These are phyloP conservation scores for Mycoemilia scoparia DNA, from an alignment of 192 early-diverging fungal species.

Conservation along the genomic window DNA sequence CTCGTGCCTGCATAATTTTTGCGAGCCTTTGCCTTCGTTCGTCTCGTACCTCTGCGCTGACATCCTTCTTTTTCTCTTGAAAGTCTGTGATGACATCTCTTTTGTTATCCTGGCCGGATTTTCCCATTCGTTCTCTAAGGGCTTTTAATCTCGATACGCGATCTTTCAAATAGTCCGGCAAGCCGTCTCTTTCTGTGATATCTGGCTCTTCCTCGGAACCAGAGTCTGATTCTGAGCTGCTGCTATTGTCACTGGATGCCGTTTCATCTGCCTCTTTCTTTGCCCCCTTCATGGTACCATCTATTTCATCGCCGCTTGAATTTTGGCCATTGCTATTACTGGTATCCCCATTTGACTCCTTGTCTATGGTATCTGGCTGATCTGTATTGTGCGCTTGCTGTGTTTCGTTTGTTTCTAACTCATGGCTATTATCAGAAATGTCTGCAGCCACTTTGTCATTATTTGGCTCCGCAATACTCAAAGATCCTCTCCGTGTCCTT, in stretches of 20 bases:
- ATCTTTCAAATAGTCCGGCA: conserved; percentile 10
- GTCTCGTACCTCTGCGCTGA: conserved; percentile 34
- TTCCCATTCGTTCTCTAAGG: conserved; percentile 8
- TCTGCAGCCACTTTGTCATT: no score
- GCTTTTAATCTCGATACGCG: conserved; percentile 11
- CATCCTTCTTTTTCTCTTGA: conserved; percentile 51
- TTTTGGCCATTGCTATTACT: no score
- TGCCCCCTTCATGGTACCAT: no score
- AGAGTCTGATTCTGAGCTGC: conserved; percentile 1
- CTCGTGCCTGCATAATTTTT: conserved; percentile 38
- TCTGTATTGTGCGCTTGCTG: no score
- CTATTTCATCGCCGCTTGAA: no score
- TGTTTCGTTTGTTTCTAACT: no score
- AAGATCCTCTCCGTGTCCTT: no score
- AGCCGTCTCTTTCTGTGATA: conserved; percentile 15
- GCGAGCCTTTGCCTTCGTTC: conserved; percentile 58
- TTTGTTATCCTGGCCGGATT: conserved; percentile 40
- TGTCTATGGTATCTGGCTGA: no score
- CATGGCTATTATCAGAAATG: no score
- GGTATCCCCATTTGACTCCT: no score
- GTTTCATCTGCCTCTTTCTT: conserved; percentile 1
- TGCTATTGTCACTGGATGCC: conserved; percentile 5
- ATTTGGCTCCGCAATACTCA: no score
- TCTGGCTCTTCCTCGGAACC: conserved; percentile 5
- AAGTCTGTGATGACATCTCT: conserved; percentile 56